Base-by-base conservation (phyloP, 2,329 filamentous ascomycete species). In the Beauveria pseudobassiana region DNA sequence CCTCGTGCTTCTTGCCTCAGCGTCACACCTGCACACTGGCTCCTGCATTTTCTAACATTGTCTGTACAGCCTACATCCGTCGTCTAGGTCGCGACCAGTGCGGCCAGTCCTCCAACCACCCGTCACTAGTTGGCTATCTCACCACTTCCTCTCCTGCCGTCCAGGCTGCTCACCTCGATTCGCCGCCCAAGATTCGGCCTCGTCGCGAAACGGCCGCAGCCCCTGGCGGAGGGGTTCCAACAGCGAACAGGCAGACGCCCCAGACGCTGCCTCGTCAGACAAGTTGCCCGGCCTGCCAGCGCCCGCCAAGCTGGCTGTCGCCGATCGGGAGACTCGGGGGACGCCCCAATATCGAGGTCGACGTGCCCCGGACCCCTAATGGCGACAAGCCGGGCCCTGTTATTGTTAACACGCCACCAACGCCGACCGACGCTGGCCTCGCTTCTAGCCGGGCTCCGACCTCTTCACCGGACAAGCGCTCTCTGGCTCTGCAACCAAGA, bases 111-210 rank as follows among this genome's bases (percentile, higher is more conserved):
- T 83, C 82, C 49, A 77, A 82, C 30, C 84, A 85, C 71, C 82
- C 85, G 59, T 88, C 88, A 40, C 86, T 89, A 68, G 80, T 83
- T 69, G 86, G 85, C 64, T 85, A 88, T 72, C 77, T 88, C 63
- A 89, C 87, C 54, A 84, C 85, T 40, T 88, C 87, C 34, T 89
- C 87, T 24, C 85, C 88, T 38, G 74, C 88, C 63, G 81, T 89
- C 56, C 85, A 87, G 68, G 81, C 83, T 54, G 78, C 77, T 26
- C 81, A 82, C 65, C 69, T 81, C 40, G 67, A 70, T 46, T 63
- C 69, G 24, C 65, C 66, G 45, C 64, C 40, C 64, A 66, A 61
- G 30, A 45, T 62, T 65, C 65, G n/a, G 22, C 46, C 22, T 43
- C 48, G n/a, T 59, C 57, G 28, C 61, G 57, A 51, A 53, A 45